A percentile compares a stretch with the other conserved stretches of the same genome.
Conservation (phyloP, 1,284 basidiomycete species). For the Apiotrichum montevideense region DNA sequence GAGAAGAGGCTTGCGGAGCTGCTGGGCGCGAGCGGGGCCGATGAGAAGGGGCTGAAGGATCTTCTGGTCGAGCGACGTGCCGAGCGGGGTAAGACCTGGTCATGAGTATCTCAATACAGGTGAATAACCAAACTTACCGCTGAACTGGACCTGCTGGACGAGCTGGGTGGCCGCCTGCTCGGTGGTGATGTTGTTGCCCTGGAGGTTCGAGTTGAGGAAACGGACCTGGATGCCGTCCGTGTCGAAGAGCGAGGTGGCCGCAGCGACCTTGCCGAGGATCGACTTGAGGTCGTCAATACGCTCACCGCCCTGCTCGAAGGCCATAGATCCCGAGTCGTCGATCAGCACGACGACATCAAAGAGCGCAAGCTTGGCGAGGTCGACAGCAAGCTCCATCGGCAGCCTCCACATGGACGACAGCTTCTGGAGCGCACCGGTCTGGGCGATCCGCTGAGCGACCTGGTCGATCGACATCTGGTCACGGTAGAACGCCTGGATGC, state of each 20-base stretch:
- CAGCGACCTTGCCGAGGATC: conserved; percentile 46
- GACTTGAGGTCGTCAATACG: conserved; percentile 49
- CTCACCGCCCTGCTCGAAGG: conserved; percentile 45
- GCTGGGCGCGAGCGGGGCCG: conserved; percentile 42
- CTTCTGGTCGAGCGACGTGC: conserved; percentile 48
- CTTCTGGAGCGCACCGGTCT: conserved; percentile 44
- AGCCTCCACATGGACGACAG: conserved; percentile 48
- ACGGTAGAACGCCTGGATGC: conserved; percentile 48
- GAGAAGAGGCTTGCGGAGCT: conserved; percentile 49
- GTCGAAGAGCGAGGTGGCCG: conserved; percentile 48
- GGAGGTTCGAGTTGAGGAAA: conserved; percentile 49
- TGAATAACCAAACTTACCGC: conserved; percentile 10
- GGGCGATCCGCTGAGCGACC: conserved; percentile 46
- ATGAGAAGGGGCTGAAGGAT: conserved; percentile 49
- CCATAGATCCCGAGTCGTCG: conserved; percentile 48
- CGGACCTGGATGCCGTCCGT: conserved; percentile 49
- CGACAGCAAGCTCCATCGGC: conserved; percentile 47
- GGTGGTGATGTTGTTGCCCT: conserved; percentile 47
- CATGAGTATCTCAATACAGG: too few relatives aligned
- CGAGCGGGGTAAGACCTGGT: conserved; percentile 45
- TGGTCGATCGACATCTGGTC: conserved; percentile 45
- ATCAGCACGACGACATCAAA: conserved; percentile 45
- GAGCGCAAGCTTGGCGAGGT: conserved; percentile 46
- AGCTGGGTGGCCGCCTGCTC: conserved; percentile 41
- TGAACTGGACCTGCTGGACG: conserved; percentile 30